A percentile compares a stretch with the other conserved stretches of the same genome.
Evolutionary conservation across 495 filamentous ascomycete species (phyloP).

Genomic region (Trypethelium eluteriae): DNA sequence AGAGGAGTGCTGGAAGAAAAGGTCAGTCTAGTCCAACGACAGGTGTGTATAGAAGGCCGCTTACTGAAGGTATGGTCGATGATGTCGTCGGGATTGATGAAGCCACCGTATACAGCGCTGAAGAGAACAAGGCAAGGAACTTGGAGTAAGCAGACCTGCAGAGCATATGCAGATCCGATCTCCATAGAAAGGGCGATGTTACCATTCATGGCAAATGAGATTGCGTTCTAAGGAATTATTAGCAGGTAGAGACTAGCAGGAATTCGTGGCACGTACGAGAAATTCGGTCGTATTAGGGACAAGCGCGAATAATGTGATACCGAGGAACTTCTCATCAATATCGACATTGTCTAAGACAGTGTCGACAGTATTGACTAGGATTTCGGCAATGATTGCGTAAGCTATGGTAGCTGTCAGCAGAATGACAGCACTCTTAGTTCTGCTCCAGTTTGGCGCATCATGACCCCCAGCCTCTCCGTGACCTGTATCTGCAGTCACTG

Average conservation of each 20-base stretch:
- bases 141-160: conserved; percentile 96
- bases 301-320: conserved; percentile 92
- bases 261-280: conserved; percentile 51
- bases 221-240: conserved; percentile 64
- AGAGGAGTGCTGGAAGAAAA: conserved; percentile 60
- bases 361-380: conserved; percentile 92
- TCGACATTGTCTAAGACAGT: conserved; percentile 81
- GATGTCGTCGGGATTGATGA: conserved; percentile 50
- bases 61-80: conserved; percentile 72
- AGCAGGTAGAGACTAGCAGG: conserved; percentile 6
- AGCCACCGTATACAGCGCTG: conserved; percentile 55
- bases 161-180: conserved; percentile 92
- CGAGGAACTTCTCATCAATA: conserved; percentile 96
- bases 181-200: conserved; percentile 99
- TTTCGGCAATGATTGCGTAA: conserved; percentile 94
- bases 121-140: conserved; percentile 90
- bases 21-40: conserved; percentile 16
- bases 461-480: conserved; percentile 59
- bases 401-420: conserved; percentile 82
- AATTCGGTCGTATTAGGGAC: conserved; percentile 99
- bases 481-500: neutral
- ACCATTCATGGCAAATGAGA: conserved; percentile 99
- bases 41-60: conserved; percentile 17
- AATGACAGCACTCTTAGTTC: conserved; percentile 79
- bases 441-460: conserved; percentile 96